phyloP scores from a whole-genome alignment of 768 basidiomycete species.

The Podaxis sp. region DNA sequence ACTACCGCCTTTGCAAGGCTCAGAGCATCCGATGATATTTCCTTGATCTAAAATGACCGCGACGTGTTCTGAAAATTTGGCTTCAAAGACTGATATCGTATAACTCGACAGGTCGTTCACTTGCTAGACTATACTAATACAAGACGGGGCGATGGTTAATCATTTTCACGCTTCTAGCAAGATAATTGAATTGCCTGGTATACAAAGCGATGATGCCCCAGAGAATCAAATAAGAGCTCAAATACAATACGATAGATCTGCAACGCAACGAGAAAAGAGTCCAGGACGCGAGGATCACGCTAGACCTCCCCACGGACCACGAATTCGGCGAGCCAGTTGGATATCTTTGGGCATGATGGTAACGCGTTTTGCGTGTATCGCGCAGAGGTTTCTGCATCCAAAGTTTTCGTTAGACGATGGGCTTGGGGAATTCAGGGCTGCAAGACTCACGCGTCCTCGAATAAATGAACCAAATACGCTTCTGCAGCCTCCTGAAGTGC shows the following conservation, averaged over 20 bases:
- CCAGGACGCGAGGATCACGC: slow-evolving; percentile 31
- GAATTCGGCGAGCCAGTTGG: slow-evolving; percentile 91
- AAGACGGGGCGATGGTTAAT: not conserved
- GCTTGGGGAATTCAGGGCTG: not conserved
- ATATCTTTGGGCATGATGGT: slow-evolving; percentile 98
- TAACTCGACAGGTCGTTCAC: not conserved
- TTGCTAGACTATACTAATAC: slow-evolving; percentile 1
- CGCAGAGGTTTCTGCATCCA: slow-evolving; percentile 77
- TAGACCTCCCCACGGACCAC: slow-evolving; percentile 83
- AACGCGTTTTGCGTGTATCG: slow-evolving; percentile 96
- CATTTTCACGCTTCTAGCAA: not conserved
- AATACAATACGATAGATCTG: slow-evolving; percentile 10
- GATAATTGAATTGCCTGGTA: slow-evolving; percentile 12
- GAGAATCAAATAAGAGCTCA: not conserved
- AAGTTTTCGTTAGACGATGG: slow-evolving; percentile 6
- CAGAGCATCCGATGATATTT: slow-evolving; percentile 53
- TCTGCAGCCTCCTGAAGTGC: slow-evolving; percentile 97
- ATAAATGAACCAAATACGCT: slow-evolving; percentile 90
- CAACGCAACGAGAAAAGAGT: not conserved
- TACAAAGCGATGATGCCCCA: slow-evolving; percentile 4
- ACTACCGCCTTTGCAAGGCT: slow-evolving; percentile 21
- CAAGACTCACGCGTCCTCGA: slow-evolving; percentile 92
- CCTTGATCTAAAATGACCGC: slow-evolving; percentile 94
- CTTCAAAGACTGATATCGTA: not conserved
- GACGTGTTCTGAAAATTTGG: not conserved